These are phyloP conservation scores for Phascolomyces articulosus DNA, from an alignment of 371 early-diverging fungal species.

Conservation along the genomic window DNA sequence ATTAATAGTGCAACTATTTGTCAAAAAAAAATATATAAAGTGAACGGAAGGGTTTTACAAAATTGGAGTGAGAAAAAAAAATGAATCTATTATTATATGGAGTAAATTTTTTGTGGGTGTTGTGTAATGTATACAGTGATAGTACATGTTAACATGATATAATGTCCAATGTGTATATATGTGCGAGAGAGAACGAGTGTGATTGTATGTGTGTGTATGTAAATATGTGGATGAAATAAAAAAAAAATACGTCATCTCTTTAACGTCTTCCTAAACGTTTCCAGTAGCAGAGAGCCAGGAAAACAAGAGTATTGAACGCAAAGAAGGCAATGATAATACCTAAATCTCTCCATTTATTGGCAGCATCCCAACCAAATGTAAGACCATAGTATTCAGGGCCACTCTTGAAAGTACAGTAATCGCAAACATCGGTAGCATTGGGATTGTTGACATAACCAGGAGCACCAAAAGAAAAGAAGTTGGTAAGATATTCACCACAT, in stretches of 20 bases:
- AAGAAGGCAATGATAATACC: constrained; percentile 55
- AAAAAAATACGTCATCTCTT: not conserved
- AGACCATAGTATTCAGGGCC: constrained; percentile 56
- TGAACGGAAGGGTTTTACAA: no score
- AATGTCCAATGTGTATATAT: not conserved
- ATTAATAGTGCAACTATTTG: no score
- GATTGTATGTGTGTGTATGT: not conserved
- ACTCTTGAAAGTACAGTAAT: constrained; percentile 58
- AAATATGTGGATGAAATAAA: not conserved
- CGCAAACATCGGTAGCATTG: constrained; percentile 47
- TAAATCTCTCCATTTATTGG: constrained; percentile 70
- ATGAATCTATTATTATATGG: no score
- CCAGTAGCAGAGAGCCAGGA: constrained; percentile 25
- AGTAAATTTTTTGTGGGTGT: no score
- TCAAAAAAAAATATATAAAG: no score
- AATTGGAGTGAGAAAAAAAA: no score
- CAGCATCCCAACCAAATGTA: constrained; percentile 31
- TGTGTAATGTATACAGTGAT: no score
- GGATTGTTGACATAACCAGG: constrained; percentile 61
- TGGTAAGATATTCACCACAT: constrained; percentile 57
- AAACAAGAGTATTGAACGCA: constrained; percentile 48
- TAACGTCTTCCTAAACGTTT: constrained; percentile 26
- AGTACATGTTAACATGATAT: no score
- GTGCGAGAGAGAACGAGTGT: no score
- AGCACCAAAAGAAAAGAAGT: constrained; percentile 40